Percentiles rank a stretch among this genome's conserved stretches.
These are phyloP conservation scores for Coleophoma cylindrospora DNA, from an alignment of 2,329 filamentous ascomycete species.

Conservation along the genomic window DNA sequence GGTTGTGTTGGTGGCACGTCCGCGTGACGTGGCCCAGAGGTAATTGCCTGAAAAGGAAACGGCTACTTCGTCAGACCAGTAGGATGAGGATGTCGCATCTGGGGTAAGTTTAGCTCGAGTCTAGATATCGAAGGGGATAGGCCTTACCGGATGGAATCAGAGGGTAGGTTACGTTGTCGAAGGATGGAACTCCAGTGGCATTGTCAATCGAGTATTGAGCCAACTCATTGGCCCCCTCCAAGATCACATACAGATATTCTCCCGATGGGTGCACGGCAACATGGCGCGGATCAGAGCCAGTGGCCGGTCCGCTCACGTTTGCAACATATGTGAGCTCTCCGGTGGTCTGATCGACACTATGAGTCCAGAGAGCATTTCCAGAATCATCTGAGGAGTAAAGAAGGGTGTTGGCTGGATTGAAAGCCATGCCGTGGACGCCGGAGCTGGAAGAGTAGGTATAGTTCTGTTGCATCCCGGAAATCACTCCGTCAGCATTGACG, in stretches of 20 bases:
- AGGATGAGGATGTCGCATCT: constrained; percentile 8
- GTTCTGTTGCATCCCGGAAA: constrained; percentile 36
- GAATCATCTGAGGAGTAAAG: constrained; percentile 42
- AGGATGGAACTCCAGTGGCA: constrained; percentile 6
- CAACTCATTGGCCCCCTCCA: constrained; percentile 39
- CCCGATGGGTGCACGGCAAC: constrained; percentile 20
- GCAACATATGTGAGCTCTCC: constrained; percentile 8
- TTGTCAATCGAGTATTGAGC: constrained; percentile 23
- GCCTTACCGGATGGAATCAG: constrained; percentile 8
- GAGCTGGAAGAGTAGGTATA: constrained; percentile 38
- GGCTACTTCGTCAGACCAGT: constrained; percentile 29
- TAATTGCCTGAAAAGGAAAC: constrained; percentile 21
- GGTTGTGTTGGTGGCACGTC: constrained; percentile 5
- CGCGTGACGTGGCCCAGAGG: constrained; percentile 24
- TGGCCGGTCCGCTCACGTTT: constrained; percentile 8
- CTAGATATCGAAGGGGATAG: not conserved
- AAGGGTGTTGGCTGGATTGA: constrained; percentile 36
- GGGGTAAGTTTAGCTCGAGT: not conserved
- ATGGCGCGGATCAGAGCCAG: constrained; percentile 22
- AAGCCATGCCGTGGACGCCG: constrained; percentile 42
- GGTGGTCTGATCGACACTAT: constrained; percentile 12
- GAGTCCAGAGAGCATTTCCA: constrained; percentile 36
- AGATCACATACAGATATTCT: constrained; percentile 39
- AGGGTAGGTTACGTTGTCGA: constrained; percentile 7
- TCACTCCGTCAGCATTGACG: constrained; percentile 33